phyloP scores from a whole-genome alignment of 306 rosid species.

The Chamaecrista fasciculata region DNA sequence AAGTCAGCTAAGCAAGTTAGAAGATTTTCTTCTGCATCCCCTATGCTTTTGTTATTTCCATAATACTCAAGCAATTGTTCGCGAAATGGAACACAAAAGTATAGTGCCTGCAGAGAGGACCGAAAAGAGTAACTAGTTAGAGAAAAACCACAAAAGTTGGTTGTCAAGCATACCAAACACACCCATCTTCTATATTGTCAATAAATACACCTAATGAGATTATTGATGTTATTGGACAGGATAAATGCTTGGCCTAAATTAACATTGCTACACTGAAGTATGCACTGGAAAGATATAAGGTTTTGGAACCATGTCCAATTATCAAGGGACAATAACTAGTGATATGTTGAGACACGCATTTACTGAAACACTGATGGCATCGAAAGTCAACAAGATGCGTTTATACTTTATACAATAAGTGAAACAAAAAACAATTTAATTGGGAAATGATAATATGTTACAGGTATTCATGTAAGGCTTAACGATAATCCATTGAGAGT shows the following conservation, averaged over 20 bases:
- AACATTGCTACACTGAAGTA: neutral
- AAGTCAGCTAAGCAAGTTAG: conserved; percentile 96
- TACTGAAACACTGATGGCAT: neutral
- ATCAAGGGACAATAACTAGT: conserved; percentile 6
- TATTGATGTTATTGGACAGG: neutral
- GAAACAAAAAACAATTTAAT: neutral
- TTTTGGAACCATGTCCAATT: neutral
- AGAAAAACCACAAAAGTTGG: conserved; percentile 9
- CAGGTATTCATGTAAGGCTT: neutral
- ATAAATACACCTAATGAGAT: conserved; percentile 1
- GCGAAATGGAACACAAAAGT: conserved; percentile 98
- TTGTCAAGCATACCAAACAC: conserved; percentile 7
- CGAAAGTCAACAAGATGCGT: neutral
- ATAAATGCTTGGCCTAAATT: neutral
- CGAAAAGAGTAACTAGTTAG: conserved; percentile 21
- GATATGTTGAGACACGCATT: neutral
- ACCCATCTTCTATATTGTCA: conserved; percentile 2
- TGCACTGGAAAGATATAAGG: neutral
- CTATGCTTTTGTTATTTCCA: conserved; percentile 65
- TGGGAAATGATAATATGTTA: neutral
- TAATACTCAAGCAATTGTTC: conserved; percentile 88
- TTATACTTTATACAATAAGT: neutral
- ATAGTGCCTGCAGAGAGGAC: conserved; percentile 70
- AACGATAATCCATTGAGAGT: neutral
- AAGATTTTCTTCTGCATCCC: conserved; percentile 89